A percentile compares a stretch with the other conserved stretches of the same genome.
These are phyloP conservation scores for Russula virescens DNA, from an alignment of 768 basidiomycete species.

Conservation along the genomic window DNA sequence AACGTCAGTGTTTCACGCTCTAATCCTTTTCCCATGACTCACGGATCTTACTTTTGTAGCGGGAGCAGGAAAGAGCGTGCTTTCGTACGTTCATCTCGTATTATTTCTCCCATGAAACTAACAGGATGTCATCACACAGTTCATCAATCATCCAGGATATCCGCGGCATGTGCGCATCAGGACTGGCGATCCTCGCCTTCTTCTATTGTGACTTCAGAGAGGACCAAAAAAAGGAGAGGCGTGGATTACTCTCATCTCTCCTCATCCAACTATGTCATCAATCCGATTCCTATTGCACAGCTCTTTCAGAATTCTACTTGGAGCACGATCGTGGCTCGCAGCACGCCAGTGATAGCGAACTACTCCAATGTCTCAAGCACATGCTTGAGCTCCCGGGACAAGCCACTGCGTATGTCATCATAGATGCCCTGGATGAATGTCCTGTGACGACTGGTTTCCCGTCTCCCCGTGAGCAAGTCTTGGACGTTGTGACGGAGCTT, in stretches of 20 bases:
- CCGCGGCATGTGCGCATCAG: background rate
- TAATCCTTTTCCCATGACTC: background rate
- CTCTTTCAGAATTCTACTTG: background rate
- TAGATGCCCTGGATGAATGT: slow-evolving; percentile 9
- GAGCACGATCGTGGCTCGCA: background rate
- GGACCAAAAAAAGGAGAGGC: background rate
- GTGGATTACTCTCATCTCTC: background rate
- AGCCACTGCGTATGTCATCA: background rate
- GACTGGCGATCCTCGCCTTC: background rate
- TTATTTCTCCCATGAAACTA: background rate
- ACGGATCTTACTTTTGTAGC: background rate
- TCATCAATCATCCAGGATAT: background rate
- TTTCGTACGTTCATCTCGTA: background rate
- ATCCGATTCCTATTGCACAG: background rate
- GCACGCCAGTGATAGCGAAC: background rate
- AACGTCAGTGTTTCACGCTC: background rate
- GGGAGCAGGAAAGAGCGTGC: slow-evolving; percentile 4
- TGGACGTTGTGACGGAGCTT: background rate
- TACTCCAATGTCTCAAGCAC: background rate
- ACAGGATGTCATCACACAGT: background rate
- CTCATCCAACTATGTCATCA: background rate
- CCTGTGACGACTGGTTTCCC: background rate
- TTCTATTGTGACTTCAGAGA: slow-evolving; percentile 11
- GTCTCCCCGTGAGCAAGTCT: background rate
- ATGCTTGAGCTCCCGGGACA: background rate